Evolutionary conservation across 352 stramenopile species (phyloP).

Genomic region (Thraustochytrium sp.): DNA sequence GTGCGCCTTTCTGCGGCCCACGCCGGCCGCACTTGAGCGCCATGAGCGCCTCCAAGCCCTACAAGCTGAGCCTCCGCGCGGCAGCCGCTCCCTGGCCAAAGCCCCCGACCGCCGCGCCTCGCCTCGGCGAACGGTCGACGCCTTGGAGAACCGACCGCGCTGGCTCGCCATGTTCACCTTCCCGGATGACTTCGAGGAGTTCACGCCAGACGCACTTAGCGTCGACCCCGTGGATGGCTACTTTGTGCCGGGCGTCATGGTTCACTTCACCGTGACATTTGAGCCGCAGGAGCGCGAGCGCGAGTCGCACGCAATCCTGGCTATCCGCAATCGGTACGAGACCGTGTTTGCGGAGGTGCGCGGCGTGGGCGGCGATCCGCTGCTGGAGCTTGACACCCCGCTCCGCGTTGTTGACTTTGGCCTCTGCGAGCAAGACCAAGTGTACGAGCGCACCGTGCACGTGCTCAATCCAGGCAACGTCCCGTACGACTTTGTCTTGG

Average conservation of each 20-base stretch:
- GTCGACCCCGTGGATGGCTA: constrained; percentile 20
- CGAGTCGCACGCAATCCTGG: constrained; percentile 4
- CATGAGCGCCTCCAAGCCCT: not conserved
- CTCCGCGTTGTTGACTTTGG: constrained; percentile 37
- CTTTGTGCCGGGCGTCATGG: constrained; percentile 17
- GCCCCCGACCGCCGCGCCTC: not conserved
- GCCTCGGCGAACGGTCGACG: too few relatives aligned
- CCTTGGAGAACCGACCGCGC: not conserved
- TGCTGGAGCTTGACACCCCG: constrained; percentile 33
- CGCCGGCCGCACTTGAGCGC: not conserved
- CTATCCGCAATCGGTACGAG: constrained; percentile 23
- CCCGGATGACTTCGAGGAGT: constrained; percentile 31
- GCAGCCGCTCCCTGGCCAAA: not conserved
- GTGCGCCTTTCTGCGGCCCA: constrained; percentile 32
- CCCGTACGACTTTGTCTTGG: not conserved
- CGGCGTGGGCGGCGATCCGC: constrained; percentile 30
- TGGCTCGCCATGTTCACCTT: not conserved
- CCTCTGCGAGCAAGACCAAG: not conserved
- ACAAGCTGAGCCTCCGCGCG: not conserved
- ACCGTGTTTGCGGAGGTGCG: not conserved
- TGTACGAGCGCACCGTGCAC: constrained; percentile 3
- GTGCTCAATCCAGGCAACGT: constrained; percentile 38
- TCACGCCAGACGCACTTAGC: not conserved
- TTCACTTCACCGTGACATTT: constrained; percentile 35
- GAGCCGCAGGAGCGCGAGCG: constrained; percentile 14